Percentiles rank a stretch among this genome's conserved stretches.
phyloP scores from a whole-genome alignment of 352 stramenopile genomes.

The Achlya hypogyna region DNA sequence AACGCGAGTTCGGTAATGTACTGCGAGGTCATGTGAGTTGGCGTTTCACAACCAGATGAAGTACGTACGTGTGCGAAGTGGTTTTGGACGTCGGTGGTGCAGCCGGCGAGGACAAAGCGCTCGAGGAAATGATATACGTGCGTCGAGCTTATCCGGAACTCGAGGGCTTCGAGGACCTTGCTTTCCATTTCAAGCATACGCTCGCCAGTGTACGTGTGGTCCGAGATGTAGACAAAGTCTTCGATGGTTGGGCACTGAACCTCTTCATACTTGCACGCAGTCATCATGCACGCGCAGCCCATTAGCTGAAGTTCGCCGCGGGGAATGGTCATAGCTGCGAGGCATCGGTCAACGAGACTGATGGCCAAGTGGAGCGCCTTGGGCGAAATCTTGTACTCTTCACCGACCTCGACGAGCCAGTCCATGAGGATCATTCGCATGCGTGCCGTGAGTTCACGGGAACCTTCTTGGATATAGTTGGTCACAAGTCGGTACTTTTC shows the following conservation, averaged over 20 bases:
- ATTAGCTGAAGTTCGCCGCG: slow-evolving; percentile 92
- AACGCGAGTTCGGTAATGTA: slow-evolving; percentile 12
- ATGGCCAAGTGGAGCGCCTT: slow-evolving; percentile 78
- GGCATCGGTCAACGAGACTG: slow-evolving; percentile 71
- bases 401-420: slow-evolving; percentile 93
- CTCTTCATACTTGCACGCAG: slow-evolving; percentile 97
- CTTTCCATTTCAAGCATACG: slow-evolving; percentile 81
- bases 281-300: slow-evolving; percentile 91
- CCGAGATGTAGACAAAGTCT: slow-evolving; percentile 97
- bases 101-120: slow-evolving; percentile 51
- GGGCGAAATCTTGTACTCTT: slow-evolving; percentile 78
- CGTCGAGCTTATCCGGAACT: slow-evolving; percentile 68
- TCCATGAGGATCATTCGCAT: slow-evolving; percentile 99
- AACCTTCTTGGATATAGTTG: slow-evolving; percentile 64
- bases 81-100: slow-evolving; percentile 41
- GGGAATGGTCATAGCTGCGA: slow-evolving; percentile 76
- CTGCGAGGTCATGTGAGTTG: neutral
- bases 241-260: slow-evolving; percentile 89
- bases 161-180: slow-evolving; percentile 59
- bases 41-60: neutral
- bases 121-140: slow-evolving; percentile 66
- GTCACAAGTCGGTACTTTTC: slow-evolving; percentile 54
- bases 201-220: slow-evolving; percentile 89
- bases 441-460: slow-evolving; percentile 98
- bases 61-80: slow-evolving; percentile 13